Evolutionary conservation across 2,329 filamentous ascomycete genomes (phyloP).

Genomic region (Scedosporium boydii): DNA sequence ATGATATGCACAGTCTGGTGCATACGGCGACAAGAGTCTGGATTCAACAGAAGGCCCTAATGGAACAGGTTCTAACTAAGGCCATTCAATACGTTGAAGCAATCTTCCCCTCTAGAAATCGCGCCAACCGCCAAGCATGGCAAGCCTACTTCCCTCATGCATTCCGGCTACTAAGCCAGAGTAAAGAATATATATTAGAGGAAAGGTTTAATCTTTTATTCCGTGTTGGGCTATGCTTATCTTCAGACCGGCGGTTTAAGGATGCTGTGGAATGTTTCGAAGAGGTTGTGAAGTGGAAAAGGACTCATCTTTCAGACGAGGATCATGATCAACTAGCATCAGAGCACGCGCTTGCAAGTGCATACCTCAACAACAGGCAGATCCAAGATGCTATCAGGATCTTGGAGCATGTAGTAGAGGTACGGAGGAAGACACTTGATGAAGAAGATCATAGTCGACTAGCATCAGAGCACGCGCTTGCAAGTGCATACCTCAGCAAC

Average conservation of each 20-base stretch:
- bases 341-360: background rate
- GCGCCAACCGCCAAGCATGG: conserved; percentile 9
- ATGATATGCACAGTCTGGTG: conserved; percentile 20
- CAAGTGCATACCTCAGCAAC: background rate
- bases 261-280: background rate
- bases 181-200: background rate
- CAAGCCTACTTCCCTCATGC: conserved; percentile 15
- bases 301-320: background rate
- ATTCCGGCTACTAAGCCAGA: conserved; percentile 9
- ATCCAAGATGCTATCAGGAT: background rate
- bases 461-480: background rate
- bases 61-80: background rate
- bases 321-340: background rate
- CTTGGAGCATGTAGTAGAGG: background rate
- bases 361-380: background rate
- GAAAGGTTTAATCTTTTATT: conserved; percentile 10
- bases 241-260: background rate
- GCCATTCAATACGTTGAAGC: background rate
- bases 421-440: background rate
- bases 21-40: conserved; percentile 16
- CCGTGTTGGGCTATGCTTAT: conserved; percentile 7
- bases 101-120: background rate
- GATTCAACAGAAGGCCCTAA: conserved; percentile 9
- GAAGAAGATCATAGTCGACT: background rate
- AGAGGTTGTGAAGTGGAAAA: background rate